Conservation (phyloP, 2,329 filamentous ascomycete genomes). For the Claviceps digitariae region DNA sequence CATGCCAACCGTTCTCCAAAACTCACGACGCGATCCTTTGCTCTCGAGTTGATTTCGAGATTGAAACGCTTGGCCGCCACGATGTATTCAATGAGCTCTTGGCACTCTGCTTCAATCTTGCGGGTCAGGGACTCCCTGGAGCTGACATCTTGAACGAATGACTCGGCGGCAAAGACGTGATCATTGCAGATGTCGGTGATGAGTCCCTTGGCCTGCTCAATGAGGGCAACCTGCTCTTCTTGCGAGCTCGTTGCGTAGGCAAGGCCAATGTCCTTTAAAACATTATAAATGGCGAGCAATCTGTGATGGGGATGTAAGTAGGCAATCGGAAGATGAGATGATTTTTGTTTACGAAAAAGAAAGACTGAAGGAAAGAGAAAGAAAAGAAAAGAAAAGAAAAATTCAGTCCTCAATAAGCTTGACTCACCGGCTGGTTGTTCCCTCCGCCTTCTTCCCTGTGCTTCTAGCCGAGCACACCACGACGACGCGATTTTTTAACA, state of each 20-base stretch:
- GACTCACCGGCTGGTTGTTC: constrained; percentile 85
- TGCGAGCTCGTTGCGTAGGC: constrained; percentile 34
- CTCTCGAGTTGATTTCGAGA: constrained; percentile 62
- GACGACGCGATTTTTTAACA: constrained; percentile 62
- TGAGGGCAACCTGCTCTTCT: constrained; percentile 36
- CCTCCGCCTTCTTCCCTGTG: constrained; percentile 85
- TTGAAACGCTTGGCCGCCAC: constrained; percentile 51
- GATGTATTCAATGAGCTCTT: constrained; percentile 63
- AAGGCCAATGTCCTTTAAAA: constrained; percentile 39
- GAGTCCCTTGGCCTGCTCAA: constrained; percentile 55
- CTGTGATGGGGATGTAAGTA: constrained; percentile 17
- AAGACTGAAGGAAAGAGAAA: too few relatives aligned
- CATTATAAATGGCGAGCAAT: constrained; percentile 45
- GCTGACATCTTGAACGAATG: constrained; percentile 42
- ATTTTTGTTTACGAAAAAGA: too few relatives aligned
- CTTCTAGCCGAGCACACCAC: constrained; percentile 94
- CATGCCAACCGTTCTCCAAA: constrained; percentile 95
- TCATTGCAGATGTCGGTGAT: constrained; percentile 73
- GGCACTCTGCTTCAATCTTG: constrained; percentile 67
- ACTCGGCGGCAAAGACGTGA: constrained; percentile 60
- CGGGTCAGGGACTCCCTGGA: constrained; percentile 45
- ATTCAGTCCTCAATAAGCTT: background rate
- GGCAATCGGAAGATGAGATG: too few relatives aligned
- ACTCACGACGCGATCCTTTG: constrained; percentile 80
- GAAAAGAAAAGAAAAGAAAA: background rate